A percentile compares a stretch with the other conserved stretches of the same genome.
Conservation (phyloP, 768 basidiomycete species). For the Pulveroboletus sp. region DNA sequence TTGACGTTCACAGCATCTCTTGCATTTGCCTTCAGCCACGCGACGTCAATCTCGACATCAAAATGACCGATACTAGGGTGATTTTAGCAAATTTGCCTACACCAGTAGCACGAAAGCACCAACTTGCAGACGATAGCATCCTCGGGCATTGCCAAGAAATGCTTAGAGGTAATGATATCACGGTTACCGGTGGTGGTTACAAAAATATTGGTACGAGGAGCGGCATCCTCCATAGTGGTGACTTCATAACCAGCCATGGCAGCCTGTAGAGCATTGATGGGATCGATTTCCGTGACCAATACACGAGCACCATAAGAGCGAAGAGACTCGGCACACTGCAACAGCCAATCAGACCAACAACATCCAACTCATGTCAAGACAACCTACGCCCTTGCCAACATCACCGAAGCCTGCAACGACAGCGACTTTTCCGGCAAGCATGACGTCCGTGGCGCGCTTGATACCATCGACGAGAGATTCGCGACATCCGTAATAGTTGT, state of each 20-base stretch:
- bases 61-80: constrained; percentile 72
- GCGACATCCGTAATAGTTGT: constrained; percentile 98
- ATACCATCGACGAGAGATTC: constrained; percentile 99
- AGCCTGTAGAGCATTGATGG: constrained; percentile 99
- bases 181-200: constrained; percentile 99
- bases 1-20: constrained; percentile 83
- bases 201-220: constrained; percentile 83
- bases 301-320: constrained; percentile 97
- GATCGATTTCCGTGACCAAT: constrained; percentile 95
- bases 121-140: constrained; percentile 99
- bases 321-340: constrained; percentile 94
- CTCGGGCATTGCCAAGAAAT: constrained; percentile 93
- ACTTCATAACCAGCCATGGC: constrained; percentile 99
- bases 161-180: constrained; percentile 90
- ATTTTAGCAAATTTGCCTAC: constrained; percentile 6
- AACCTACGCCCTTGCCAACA: constrained; percentile 95
- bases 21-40: constrained; percentile 96
- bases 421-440: constrained; percentile 99
- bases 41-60: constrained; percentile 91
- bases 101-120: constrained; percentile 28
- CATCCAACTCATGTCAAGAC: not conserved
- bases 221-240: constrained; percentile 97
- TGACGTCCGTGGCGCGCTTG: constrained; percentile 99
- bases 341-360: constrained; percentile 1
- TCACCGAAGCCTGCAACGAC: constrained; percentile 99